Conservation (phyloP, 352 stramenopile species). For the Globisporangium abappressorium region DNA sequence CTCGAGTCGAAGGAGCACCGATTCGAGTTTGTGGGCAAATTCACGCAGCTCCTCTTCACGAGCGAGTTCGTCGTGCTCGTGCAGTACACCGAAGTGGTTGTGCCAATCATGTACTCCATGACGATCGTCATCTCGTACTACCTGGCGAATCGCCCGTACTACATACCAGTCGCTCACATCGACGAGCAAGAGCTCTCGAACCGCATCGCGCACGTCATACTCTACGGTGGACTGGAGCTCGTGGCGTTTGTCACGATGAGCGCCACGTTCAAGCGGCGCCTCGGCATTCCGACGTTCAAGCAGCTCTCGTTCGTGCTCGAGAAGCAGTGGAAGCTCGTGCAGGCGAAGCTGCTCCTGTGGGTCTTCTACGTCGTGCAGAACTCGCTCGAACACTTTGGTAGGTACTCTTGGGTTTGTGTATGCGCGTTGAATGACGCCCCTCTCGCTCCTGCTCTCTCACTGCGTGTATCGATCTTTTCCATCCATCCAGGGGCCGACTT, state of each 20-base stretch:
- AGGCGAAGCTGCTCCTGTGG: constrained; percentile 27
- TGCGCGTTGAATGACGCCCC: no score
- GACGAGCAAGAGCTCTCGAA: background rate
- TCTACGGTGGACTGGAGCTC: constrained; percentile 23
- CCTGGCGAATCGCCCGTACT: constrained; percentile 15
- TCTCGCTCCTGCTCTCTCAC: no score
- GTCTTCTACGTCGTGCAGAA: constrained; percentile 21
- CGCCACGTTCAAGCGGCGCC: constrained; percentile 10
- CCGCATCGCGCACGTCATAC: constrained; percentile 17
- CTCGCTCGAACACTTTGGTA: constrained; percentile 26
- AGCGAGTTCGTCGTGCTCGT: constrained; percentile 17
- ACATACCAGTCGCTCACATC: constrained; percentile 13
- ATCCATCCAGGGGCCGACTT: no score
- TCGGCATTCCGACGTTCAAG: constrained; percentile 22
- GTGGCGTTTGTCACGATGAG: constrained; percentile 17
- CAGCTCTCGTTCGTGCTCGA: constrained; percentile 32
- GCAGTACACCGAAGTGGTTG: constrained; percentile 17
- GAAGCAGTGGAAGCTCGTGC: constrained; percentile 20
- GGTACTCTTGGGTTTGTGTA: no score
- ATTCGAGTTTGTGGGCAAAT: no score
- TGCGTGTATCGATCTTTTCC: no score
- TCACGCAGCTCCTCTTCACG: constrained; percentile 3
- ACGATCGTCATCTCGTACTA: background rate
- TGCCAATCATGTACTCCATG: constrained; percentile 14
- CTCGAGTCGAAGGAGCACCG: no score